Percentiles rank a stretch among this genome's conserved stretches.
Evolutionary conservation across 805 yeast species (phyloP).

Genomic region (Wickerhamomyces tratensis): DNA sequence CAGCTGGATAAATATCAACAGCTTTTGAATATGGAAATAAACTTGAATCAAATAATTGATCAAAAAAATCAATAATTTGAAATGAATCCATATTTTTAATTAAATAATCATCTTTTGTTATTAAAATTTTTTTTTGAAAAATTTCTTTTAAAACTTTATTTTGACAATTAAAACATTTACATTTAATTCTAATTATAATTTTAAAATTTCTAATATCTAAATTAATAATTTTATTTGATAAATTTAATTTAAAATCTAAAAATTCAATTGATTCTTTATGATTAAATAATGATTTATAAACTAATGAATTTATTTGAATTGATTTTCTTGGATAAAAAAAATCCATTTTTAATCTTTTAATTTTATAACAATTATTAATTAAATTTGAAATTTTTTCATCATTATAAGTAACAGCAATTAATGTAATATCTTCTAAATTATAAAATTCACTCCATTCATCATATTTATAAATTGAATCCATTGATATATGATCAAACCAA

Average conservation of each 20-base stretch:
- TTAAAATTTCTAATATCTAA: slow-evolving; percentile 9
- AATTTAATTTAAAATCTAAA: slow-evolving; percentile 25
- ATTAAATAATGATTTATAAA: slow-evolving; percentile 23
- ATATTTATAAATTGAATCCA: slow-evolving; percentile 24
- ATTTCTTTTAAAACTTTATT: slow-evolving; percentile 19
- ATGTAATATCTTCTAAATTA: slow-evolving; percentile 27
- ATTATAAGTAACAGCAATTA: slow-evolving; percentile 26
- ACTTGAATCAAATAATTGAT: slow-evolving; percentile 24
- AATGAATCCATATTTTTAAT: slow-evolving; percentile 18
- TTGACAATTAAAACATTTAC: slow-evolving; percentile 14
- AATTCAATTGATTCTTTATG: slow-evolving; percentile 26
- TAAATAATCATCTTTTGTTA: slow-evolving; percentile 19
- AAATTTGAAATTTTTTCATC: slow-evolving; percentile 22
- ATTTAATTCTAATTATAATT: slow-evolving; percentile 7
- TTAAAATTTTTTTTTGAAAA: slow-evolving; percentile 23
- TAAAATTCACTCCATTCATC: slow-evolving; percentile 27
- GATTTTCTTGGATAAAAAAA: slow-evolving; percentile 24
- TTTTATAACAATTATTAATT: slow-evolving; percentile 18
- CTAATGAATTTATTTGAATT: slow-evolving; percentile 22
- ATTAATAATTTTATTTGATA: slow-evolving; percentile 8
- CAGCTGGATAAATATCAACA: slow-evolving; percentile 31
- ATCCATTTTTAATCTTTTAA: slow-evolving; percentile 31
- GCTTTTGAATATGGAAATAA: slow-evolving; percentile 33
- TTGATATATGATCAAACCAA: slow-evolving; percentile 27
- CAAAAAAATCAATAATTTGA: slow-evolving; percentile 25